Base-by-base conservation (phyloP, 2,329 filamentous ascomycete species). In the Diaporthe amygdali region DNA sequence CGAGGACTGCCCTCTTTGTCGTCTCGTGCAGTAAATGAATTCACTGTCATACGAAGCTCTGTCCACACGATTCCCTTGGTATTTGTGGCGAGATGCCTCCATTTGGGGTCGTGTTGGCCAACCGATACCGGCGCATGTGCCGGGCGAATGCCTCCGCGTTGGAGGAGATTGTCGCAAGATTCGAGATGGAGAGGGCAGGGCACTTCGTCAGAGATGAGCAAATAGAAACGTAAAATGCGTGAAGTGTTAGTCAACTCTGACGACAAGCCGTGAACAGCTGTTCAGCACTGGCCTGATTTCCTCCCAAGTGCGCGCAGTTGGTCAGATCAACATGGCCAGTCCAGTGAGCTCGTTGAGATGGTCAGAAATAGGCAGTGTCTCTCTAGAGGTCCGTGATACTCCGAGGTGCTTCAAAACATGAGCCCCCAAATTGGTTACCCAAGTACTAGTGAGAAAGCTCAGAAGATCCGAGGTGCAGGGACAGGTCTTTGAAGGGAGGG, bases 181-280 rank as follows among this genome's bases (percentile, higher is more conserved):
- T 27, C 15, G 14, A 46, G 37, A 44, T 34, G 37, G 6, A 14
- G 15, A 39, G 39, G 22, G 39, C 25, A 49, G 47, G 9, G 44
- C 22, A n/a, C 8, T 6, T 30, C 59, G 49, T 25, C 55, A 41
- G 51, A 64, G 30, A 68, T 71, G 47, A 71, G 54, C 66, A 69
- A 69, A 71, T 71, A 56, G 39, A 71, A 64, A 71, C 66, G 70
- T 71, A 71, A 69, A 32, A 56, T 68, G 27, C 47, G 20, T 30
- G 41, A 37, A 27, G n/a, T 20, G 41, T 46, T 67, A 25, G 32
- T 34, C 46, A 68, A 59, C 17, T 66, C 30, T 47, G 44, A n/a
- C 59, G n/a, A 37, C 30, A 8, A 37, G 14, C 37, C n/a, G n/a
- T 37, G 3, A 12, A 47, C n/a, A 27, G n/a, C n/a, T 49, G 30